phyloP scores from a whole-genome alignment of 345 rosid species.

The Streptanthus diversifolius region DNA sequence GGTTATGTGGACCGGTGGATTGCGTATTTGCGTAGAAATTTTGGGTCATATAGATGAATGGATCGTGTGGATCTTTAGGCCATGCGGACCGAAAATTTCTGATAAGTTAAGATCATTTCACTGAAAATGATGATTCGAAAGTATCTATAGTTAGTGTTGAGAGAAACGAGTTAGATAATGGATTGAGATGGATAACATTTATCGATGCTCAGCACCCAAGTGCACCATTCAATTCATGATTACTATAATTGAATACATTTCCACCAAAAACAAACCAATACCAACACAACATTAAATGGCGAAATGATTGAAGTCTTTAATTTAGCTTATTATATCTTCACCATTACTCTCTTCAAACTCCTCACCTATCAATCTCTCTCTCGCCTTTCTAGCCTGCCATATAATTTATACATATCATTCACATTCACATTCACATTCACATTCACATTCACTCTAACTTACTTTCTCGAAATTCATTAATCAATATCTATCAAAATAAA shows the following conservation, averaged over 20 bases:
- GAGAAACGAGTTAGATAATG: no score
- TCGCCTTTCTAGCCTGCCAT: constrained; percentile 27
- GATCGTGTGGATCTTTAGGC: no score
- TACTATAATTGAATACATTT: background rate
- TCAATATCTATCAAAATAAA: no score
- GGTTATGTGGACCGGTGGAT: no score
- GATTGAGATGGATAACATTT: no score
- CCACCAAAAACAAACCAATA: background rate
- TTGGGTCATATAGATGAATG: no score
- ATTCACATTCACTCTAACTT: background rate
- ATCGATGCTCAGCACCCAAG: background rate
- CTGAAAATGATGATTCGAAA: no score
- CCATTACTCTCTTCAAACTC: constrained; percentile 10
- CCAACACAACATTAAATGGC: constrained; percentile 8
- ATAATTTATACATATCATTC: background rate
- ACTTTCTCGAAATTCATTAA: no score
- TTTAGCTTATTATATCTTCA: constrained; percentile 9
- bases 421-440: background rate
- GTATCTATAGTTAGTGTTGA: no score
- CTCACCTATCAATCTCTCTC: constrained; percentile 21
- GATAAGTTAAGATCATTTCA: no score
- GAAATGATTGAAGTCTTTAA: background rate
- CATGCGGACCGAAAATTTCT: no score
- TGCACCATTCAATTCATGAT: background rate
- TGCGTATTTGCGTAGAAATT: no score